Evolutionary conservation across 371 early-diverging fungal genomes (phyloP).

Genomic region (Apophysomyces trapeziformis): DNA sequence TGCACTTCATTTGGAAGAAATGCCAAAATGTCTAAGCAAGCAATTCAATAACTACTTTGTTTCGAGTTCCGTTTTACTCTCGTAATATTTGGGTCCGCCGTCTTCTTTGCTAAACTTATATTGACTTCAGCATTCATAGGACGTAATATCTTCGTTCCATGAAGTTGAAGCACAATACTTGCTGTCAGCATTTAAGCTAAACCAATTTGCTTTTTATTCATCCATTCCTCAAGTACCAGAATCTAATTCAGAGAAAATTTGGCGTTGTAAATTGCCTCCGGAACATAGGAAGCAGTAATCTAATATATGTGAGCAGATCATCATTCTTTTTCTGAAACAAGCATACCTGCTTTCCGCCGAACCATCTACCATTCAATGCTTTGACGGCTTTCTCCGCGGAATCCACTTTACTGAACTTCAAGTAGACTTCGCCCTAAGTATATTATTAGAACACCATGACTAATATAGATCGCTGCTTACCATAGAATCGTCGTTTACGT

Average conservation of each 20-base stretch:
- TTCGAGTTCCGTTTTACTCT: no score
- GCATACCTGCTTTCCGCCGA: slow-evolving; percentile 65
- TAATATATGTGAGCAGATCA: slow-evolving; percentile 3
- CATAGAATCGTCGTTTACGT: slow-evolving; percentile 70
- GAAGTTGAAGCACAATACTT: neutral
- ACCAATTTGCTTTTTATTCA: slow-evolving; percentile 12
- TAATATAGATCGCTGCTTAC: slow-evolving; percentile 38
- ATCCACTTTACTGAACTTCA: slow-evolving; percentile 75
- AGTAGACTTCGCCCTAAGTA: slow-evolving; percentile 78
- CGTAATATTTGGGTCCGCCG: no score
- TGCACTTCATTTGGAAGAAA: no score
- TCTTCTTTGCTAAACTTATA: no score
- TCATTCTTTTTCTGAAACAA: neutral
- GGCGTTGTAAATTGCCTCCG: slow-evolving; percentile 73
- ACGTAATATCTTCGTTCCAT: no score
- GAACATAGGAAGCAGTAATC: slow-evolving; percentile 74
- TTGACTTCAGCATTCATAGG: no score
- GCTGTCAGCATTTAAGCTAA: slow-evolving; percentile 2
- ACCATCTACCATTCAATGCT: slow-evolving; percentile 78
- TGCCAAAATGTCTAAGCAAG: no score
- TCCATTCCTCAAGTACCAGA: neutral
- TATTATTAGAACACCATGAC: neutral
- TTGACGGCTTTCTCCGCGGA: slow-evolving; percentile 72
- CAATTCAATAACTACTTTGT: no score
- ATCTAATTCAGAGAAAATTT: slow-evolving; percentile 49